Percentiles rank a stretch among this genome's conserved stretches.
Conservation (phyloP, 2,329 filamentous ascomycete genomes). For the Cladosporium austrohemisphaericum region DNA sequence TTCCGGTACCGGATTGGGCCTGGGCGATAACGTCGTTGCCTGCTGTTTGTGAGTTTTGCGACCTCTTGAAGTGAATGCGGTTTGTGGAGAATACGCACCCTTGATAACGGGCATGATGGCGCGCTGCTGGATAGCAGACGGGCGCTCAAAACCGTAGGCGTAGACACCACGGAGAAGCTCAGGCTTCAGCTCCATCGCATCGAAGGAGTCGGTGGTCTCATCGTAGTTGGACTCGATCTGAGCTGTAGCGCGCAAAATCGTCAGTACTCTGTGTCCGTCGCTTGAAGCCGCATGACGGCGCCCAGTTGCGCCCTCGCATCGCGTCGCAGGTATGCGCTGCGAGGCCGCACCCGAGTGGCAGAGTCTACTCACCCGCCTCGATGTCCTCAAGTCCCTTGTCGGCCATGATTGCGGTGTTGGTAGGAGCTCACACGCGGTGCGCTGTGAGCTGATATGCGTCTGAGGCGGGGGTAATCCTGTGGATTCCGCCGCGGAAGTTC, state of each 20-base stretch:
- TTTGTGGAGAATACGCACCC: constrained; percentile 57
- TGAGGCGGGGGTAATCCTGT: constrained; percentile 39
- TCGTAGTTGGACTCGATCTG: constrained; percentile 99
- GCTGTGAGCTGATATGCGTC: constrained; percentile 61
- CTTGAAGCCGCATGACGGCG: not conserved
- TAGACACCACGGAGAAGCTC: constrained; percentile 99
- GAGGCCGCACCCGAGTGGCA: constrained; percentile 4
- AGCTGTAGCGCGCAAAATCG: constrained; percentile 52
- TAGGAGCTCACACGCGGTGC: constrained; percentile 63
- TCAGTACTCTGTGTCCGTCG: constrained; percentile 1
- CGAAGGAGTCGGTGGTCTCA: constrained; percentile 98
- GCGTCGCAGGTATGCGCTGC: not conserved
- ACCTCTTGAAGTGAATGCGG: not conserved
- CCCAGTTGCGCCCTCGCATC: not conserved
- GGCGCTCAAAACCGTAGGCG: constrained; percentile 99
- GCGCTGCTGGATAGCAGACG: constrained; percentile 99
- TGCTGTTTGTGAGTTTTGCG: constrained; percentile 33
- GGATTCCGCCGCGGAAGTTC: constrained; percentile 37
- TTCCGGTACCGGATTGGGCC: constrained; percentile 98
- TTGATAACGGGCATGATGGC: constrained; percentile 99
- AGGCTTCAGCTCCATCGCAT: constrained; percentile 93
- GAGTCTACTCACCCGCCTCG: constrained; percentile 72
- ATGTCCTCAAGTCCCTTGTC: constrained; percentile 98
- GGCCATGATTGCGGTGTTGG: constrained; percentile 86
- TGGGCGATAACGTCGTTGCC: constrained; percentile 99